Base-by-base conservation (phyloP, 192 early-diverging fungal species). In the Backusella liffmaniae region DNA sequence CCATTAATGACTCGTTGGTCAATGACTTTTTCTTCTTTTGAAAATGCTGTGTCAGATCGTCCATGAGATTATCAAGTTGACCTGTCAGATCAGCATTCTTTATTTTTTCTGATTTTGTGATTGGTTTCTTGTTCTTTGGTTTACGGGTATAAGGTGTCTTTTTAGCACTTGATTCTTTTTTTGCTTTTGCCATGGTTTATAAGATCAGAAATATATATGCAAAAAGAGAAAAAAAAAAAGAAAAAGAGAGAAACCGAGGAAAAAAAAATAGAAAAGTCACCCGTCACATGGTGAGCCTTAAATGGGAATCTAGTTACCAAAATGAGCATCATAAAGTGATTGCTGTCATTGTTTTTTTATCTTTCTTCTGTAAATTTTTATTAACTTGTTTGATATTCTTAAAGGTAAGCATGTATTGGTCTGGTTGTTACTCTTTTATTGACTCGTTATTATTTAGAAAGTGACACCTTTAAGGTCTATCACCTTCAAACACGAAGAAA, bases 81-180 rank as follows among this genome's bases (percentile, higher is more conserved):
- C 72, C 79, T 12, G 74, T 69, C 56, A 80, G 39, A 29, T 66
- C 72, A 1, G 72, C 75, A 70, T 80, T 74, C 32, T 73, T 73
- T 29, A 70, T 37, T 39, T 76, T 76, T 46, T 56, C 32, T 18
- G 76, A 70, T 34, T 70, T 72, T 18, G 70, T 42, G 23, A 69
- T 69, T 16, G 51, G 69, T 37, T 65, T 51, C 32, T 56, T 70
- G 4, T 36, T 59, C 30, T 77, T 62, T 26, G 39, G 49, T 30
- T 67, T 44, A 7, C 66, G 49, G 66, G 66, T 59, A 56, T 76
- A 53, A 34, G 62, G 66, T 76, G 37, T 35, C 16, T 46, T 70
- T 67, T 68, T 67, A 26, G 4, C 16, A 16, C 12, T 76, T 10
- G 35, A 23, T n/a, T 32, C 32, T 35, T 70, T 75, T 37, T 67